phyloP scores from a whole-genome alignment of 805 yeast species.

The Candida orba region DNA sequence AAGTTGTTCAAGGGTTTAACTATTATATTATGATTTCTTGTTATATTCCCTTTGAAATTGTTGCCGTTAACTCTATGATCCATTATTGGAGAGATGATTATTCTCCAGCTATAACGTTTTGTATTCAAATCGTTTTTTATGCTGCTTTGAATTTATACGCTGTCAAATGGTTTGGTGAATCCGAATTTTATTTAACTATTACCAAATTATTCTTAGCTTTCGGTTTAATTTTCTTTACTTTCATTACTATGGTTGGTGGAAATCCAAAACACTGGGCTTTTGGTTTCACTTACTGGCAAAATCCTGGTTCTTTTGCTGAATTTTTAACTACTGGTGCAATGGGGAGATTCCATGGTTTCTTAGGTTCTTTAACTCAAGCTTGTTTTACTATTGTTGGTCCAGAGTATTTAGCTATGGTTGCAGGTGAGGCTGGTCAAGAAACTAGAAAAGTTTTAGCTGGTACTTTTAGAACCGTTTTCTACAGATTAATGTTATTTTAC shows the following conservation, averaged over 20 bases:
- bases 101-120: conserved; percentile 60
- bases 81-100: conserved; percentile 75
- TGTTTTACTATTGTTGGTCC: conserved; percentile 77
- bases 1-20: conserved; percentile 66
- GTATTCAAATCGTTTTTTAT: conserved; percentile 56
- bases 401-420: conserved; percentile 73
- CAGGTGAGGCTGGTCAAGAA: conserved; percentile 64
- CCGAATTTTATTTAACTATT: conserved; percentile 68
- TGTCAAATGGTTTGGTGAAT: conserved; percentile 68
- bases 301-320: conserved; percentile 48
- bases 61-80: conserved; percentile 65
- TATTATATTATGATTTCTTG: conserved; percentile 65
- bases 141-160: conserved; percentile 60
- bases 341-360: conserved; percentile 65
- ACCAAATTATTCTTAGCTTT: conserved; percentile 63
- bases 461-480: conserved; percentile 66
- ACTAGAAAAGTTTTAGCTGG: conserved; percentile 64
- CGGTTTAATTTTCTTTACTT: conserved; percentile 65
- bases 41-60: conserved; percentile 72
- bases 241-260: conserved; percentile 79
- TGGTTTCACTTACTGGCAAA: conserved; percentile 45
- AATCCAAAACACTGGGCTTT: conserved; percentile 59
- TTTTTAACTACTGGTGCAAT: conserved; percentile 48
- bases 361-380: conserved; percentile 61
- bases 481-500: conserved; percentile 52